A percentile compares a stretch with the other conserved stretches of the same genome.
Evolutionary conservation across 768 basidiomycete genomes (phyloP).

Genomic region (Leccinum incarnatum): DNA sequence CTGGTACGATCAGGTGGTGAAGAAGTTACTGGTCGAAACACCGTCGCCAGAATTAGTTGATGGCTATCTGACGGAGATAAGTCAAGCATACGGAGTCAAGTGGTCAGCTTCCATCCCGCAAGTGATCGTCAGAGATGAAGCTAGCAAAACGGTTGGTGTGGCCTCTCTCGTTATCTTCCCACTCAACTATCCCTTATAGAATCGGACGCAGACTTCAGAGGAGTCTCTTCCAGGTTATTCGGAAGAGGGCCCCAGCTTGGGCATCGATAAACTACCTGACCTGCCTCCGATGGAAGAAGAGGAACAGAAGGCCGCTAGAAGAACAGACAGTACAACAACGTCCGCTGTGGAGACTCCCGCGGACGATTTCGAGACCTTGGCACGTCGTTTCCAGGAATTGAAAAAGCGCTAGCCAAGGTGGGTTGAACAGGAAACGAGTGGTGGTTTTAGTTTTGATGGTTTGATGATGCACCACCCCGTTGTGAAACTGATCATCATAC

Average conservation of each 20-base stretch:
- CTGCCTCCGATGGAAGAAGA: constrained; percentile 51
- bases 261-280: constrained; percentile 44
- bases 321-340: constrained; percentile 1
- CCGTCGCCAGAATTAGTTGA: constrained; percentile 78
- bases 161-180: background rate
- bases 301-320: constrained; percentile 28
- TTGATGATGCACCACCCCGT: background rate
- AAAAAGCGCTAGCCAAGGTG: constrained; percentile 63
- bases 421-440: background rate
- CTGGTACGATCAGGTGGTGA: constrained; percentile 53
- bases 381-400: constrained; percentile 79
- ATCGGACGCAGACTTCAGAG: constrained; percentile 1
- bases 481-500: constrained; percentile 9
- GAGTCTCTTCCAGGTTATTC: constrained; percentile 30
- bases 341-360: constrained; percentile 32
- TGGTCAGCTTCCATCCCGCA: constrained; percentile 49
- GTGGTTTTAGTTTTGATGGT: background rate
- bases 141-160: constrained; percentile 39
- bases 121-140: constrained; percentile 32
- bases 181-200: constrained; percentile 12
- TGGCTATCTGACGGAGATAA: constrained; percentile 86
- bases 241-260: constrained; percentile 14
- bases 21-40: constrained; percentile 67
- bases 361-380: constrained; percentile 74
- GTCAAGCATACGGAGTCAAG: constrained; percentile 76